phyloP scores from a whole-genome alignment of 495 filamentous ascomycete genomes.

The Xylaria palmicola region DNA sequence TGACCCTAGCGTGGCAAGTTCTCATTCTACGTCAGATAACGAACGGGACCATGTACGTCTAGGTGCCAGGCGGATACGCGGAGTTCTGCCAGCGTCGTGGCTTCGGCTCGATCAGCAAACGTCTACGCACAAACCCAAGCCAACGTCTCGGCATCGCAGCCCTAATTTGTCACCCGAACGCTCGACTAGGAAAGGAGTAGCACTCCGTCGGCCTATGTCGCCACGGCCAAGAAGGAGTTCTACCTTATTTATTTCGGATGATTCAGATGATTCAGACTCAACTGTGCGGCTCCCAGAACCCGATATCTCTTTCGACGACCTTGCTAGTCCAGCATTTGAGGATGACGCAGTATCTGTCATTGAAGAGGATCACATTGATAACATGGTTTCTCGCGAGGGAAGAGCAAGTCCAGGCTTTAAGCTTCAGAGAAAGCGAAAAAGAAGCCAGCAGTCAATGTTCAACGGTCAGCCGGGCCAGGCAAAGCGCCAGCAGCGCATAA shows the following conservation, averaged over 20 bases:
- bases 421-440: slow-evolving; percentile 31
- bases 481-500: slow-evolving; percentile 46
- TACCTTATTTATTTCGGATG: slow-evolving; percentile 45
- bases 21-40: slow-evolving; percentile 33
- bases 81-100: slow-evolving; percentile 91
- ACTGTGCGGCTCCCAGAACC: slow-evolving; percentile 21
- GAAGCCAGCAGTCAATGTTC: slow-evolving; percentile 26
- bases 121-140: slow-evolving; percentile 22
- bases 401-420: slow-evolving; percentile 20
- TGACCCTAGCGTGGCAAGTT: slow-evolving; percentile 15
- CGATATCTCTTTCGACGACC: slow-evolving; percentile 5
- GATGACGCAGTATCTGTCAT: slow-evolving; percentile 43
- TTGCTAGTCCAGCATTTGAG: slow-evolving; percentile 24
- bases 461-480: slow-evolving; percentile 25
- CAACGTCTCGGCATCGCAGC: slow-evolving; percentile 38
- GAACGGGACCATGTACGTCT: slow-evolving; percentile 45
- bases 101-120: slow-evolving; percentile 65
- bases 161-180: slow-evolving; percentile 33
- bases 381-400: slow-evolving; percentile 49
- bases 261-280: slow-evolving; percentile 28
- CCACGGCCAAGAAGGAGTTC: slow-evolving; percentile 21
- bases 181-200: slow-evolving; percentile 55
- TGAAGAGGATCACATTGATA: slow-evolving; percentile 55
- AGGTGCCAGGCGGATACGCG: slow-evolving; percentile 56
- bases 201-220: slow-evolving; percentile 36